A percentile compares a stretch with the other conserved stretches of the same genome.
These are phyloP conservation scores for Mycena latifolia DNA, from an alignment of 768 basidiomycete genomes.

Conservation along the genomic window DNA sequence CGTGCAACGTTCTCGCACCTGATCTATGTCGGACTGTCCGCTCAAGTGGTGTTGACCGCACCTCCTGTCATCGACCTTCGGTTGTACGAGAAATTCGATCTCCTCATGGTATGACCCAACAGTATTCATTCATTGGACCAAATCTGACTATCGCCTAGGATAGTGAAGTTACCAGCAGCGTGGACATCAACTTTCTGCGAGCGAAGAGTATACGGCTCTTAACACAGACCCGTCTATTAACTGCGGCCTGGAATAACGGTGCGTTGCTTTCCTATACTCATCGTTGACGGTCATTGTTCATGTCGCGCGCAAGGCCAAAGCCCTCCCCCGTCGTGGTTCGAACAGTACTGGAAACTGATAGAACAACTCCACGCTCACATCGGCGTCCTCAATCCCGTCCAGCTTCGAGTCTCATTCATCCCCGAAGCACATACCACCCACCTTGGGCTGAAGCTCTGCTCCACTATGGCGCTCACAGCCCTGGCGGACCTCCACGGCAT, in stretches of 20 bases:
- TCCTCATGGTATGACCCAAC: slow-evolving; percentile 21
- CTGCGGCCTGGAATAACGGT: slow-evolving; percentile 24
- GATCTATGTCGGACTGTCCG: slow-evolving; percentile 18
- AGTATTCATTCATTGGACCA: too few species aligned
- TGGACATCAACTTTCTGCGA: slow-evolving; percentile 27
- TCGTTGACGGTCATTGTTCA: neutral
- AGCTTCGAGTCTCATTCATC: slow-evolving; percentile 29
- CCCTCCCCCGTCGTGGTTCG: slow-evolving; percentile 27
- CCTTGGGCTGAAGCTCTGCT: slow-evolving; percentile 26
- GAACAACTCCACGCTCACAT: slow-evolving; percentile 25
- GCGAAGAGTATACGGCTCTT: slow-evolving; percentile 31
- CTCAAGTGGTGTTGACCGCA: slow-evolving; percentile 19
- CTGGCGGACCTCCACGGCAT: slow-evolving; percentile 34
- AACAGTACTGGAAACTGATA: slow-evolving; percentile 33
- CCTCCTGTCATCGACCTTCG: slow-evolving; percentile 24
- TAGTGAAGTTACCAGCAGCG: slow-evolving; percentile 15
- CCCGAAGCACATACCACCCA: slow-evolving; percentile 26
- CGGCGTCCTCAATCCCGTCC: slow-evolving; percentile 13
- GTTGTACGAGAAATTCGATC: slow-evolving; percentile 25
- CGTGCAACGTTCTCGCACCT: slow-evolving; percentile 28
- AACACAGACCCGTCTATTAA: slow-evolving; percentile 19
- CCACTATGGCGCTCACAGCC: slow-evolving; percentile 26
- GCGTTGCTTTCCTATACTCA: neutral
- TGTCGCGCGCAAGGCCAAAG: neutral
- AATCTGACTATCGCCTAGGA: slow-evolving; percentile 13